Percentiles rank a stretch among this genome's conserved stretches.
These are phyloP conservation scores for Rhizopus delemar DNA, from an alignment of 371 early-diverging fungal species.

Conservation along the genomic window DNA sequence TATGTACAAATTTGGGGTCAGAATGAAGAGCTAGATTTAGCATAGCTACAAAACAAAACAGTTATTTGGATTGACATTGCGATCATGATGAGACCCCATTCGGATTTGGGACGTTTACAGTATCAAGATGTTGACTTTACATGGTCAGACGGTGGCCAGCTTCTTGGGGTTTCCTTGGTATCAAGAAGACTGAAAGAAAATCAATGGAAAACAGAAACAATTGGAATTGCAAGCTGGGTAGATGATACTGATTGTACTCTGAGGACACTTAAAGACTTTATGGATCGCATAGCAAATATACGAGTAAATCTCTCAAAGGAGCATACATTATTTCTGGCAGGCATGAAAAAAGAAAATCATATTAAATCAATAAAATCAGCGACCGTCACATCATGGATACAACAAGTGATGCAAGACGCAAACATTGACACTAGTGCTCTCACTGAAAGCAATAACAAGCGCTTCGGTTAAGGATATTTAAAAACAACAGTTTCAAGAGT, in stretches of 20 bases:
- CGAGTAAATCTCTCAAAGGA: neutral
- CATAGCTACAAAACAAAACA: constrained; percentile 6
- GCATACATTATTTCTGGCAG: constrained; percentile 5
- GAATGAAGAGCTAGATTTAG: neutral
- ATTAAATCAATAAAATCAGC: neutral
- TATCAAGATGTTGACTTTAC: neutral
- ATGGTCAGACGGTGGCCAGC: too few relatives aligned
- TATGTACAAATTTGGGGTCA: neutral
- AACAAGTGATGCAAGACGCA: constrained; percentile 7
- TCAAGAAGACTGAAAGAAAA: constrained; percentile 4
- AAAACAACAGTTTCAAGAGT: too few relatives aligned
- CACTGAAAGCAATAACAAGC: neutral
- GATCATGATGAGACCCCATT: constrained; percentile 1
- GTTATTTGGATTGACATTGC: neutral
- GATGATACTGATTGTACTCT: neutral
- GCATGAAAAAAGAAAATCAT: neutral
- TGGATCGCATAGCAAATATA: neutral
- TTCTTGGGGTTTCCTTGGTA: neutral
- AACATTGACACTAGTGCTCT: neutral
- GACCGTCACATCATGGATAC: constrained; percentile 8
- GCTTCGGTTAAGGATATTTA: too few relatives aligned
- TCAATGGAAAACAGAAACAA: neutral
- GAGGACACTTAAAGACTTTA: neutral
- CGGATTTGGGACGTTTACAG: neutral
- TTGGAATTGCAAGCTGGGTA: neutral